Evolutionary conservation across 2,329 filamentous ascomycete genomes (phyloP), one percentile per base, ranked within the genome.

Genomic region (Sporothrix schenckii): DNA sequence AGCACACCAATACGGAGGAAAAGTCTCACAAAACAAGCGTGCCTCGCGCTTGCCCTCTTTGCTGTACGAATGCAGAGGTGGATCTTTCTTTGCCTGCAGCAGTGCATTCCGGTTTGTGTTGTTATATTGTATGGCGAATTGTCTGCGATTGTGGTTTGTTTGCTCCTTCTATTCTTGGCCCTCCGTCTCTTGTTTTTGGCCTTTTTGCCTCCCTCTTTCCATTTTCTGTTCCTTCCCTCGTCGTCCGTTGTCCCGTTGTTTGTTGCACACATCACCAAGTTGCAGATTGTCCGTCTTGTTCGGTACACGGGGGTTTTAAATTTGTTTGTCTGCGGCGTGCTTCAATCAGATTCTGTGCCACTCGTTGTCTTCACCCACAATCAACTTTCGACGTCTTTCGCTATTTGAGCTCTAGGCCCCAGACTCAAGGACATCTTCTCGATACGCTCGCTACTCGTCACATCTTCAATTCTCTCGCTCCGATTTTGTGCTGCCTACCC

Each of bases 271-370:
- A 39, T 39, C 44, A 14, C 14, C 16, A 34, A 24, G 44, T 66
- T 24, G 44, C 49, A 39, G 47, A 52, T 34, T 50, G 50, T 30
- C 10, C 14, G n/a, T 47, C 21, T 50, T 66, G 34, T 19, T 65
- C 27, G 14, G 44, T 39, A 66, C 63, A 41, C 49, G 30, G 24
- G 47, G 49, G 11, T 14, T 52, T 27, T 60, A 49, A 13, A 19
- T 58, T 68, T 58, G 21, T 58, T 68, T 54, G 52, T 68, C 24
- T 39, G 41, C 39, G 14, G 24, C 41, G 39, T 27, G n/a, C 30
- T 30, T 54, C 39, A 19, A 16, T 68, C 16, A 27, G 52, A 30
- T 44, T 58, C 52, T 49, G 52, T 68, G 66, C 56, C 66, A 58
- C 52, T 68, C 66, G 66, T 54, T 16, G 14, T 49, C n/a, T 34